Evolutionary conservation across 2,329 filamentous ascomycete genomes (phyloP).

Genomic region (Biscogniauxia sp.): DNA sequence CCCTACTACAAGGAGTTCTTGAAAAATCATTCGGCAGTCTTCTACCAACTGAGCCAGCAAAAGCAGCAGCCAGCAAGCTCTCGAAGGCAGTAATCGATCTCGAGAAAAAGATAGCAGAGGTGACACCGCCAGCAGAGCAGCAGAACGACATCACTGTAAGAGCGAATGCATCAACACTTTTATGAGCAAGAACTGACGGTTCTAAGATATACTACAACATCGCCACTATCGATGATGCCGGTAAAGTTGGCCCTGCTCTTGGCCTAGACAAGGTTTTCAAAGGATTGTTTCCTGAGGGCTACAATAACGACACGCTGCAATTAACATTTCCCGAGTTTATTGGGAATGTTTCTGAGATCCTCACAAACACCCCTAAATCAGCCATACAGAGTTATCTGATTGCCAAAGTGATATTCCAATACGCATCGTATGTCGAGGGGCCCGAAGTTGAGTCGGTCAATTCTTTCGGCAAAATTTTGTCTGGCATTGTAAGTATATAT

Average conservation of each 20-base stretch:
- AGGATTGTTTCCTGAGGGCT: conserved; percentile 49
- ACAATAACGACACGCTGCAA: conserved; percentile 53
- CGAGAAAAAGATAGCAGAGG: conserved; percentile 59
- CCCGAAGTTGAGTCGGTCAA: conserved; percentile 58
- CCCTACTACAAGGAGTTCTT: conserved; percentile 48
- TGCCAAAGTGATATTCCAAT: conserved; percentile 68
- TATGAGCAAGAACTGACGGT: conserved; percentile 9
- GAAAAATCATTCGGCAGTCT: conserved; percentile 36
- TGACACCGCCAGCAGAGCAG: conserved; percentile 57
- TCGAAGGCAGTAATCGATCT: conserved; percentile 51
- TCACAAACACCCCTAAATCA: conserved; percentile 52
- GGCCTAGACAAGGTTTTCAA: conserved; percentile 51
- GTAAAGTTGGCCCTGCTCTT: conserved; percentile 54
- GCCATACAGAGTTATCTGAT: conserved; percentile 60
- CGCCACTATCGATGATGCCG: conserved; percentile 53
- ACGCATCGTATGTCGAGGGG: conserved; percentile 54
- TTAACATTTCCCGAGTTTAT: conserved; percentile 60
- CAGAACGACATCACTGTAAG: conserved; percentile 57
- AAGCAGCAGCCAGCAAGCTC: conserved; percentile 24
- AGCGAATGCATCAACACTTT: neutral
- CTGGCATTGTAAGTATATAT: conserved; percentile 45
- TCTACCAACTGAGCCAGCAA: conserved; percentile 25
- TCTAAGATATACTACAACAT: conserved; percentile 64
- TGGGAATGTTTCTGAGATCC: conserved; percentile 53
- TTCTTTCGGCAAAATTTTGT: conserved; percentile 58